Conservation (phyloP, 2,329 filamentous ascomycete species). For the Exophiala dermatitidis region DNA sequence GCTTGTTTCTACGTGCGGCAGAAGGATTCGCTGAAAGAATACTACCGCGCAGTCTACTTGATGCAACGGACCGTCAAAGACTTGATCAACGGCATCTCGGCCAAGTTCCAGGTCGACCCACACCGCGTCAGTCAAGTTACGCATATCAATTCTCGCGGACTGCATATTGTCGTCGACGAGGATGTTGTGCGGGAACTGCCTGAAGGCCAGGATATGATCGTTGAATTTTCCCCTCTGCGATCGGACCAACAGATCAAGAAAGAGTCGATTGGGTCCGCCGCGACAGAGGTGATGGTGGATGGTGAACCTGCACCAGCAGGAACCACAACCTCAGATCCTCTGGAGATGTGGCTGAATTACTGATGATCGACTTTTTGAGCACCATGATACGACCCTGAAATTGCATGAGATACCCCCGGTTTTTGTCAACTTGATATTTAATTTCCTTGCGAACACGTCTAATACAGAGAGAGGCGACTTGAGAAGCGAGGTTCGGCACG, state of each 20-base stretch:
- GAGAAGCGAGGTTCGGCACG: conserved; percentile 2
- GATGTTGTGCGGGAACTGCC: conserved; percentile 75
- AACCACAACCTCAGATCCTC: conserved; percentile 19
- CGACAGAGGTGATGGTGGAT: conserved; percentile 22
- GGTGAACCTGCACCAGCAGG: conserved; percentile 19
- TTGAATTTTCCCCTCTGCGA: conserved; percentile 59
- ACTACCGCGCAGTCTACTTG: conserved; percentile 80
- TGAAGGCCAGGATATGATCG: conserved; percentile 85
- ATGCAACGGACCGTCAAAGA: conserved; percentile 67
- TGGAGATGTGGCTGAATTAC: conserved; percentile 29
- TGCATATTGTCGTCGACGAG: conserved; percentile 83
- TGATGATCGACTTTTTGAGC: conserved; percentile 10
- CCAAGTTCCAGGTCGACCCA: conserved; percentile 74
- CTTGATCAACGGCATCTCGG: conserved; percentile 63
- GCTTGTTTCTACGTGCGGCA: conserved; percentile 79
- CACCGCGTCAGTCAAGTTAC: conserved; percentile 63
- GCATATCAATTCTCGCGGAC: conserved; percentile 63
- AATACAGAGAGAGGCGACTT: conserved; percentile 12
- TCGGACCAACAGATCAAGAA: conserved; percentile 29
- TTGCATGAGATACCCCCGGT: conserved; percentile 20
- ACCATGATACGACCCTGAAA: conserved; percentile 12
- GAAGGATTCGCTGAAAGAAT: conserved; percentile 48
- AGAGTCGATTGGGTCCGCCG: conserved; percentile 13
- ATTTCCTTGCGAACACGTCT: conserved; percentile 22
- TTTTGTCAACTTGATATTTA: conserved; percentile 1